Conservation (phyloP, 1,139 yeast species). For the Candida albicans region DNA sequence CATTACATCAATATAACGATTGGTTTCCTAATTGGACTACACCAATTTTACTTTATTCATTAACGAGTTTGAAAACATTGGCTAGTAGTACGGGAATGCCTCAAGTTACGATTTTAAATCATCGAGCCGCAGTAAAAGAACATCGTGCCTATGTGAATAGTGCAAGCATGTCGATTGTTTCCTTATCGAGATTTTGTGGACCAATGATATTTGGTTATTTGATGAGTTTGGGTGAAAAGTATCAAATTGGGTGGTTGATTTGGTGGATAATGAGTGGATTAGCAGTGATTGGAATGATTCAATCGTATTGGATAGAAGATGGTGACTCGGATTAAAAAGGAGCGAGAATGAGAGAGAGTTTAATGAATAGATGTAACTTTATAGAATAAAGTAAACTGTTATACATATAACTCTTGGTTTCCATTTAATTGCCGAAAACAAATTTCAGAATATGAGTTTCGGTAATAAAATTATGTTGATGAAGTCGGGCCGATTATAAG, state of each 20-base stretch:
- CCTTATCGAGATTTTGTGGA: slow-evolving; percentile 57
- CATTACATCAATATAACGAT: slow-evolving; percentile 34
- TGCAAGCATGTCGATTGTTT: slow-evolving; percentile 47
- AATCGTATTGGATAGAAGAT: slow-evolving; percentile 14
- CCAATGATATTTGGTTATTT: slow-evolving; percentile 60
- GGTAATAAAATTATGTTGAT: too few relatives aligned
- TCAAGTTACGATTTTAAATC: slow-evolving; percentile 47
- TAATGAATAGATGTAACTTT: neutral
- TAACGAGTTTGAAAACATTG: slow-evolving; percentile 20
- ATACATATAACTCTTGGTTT: too few relatives aligned
- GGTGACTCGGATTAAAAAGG: neutral
- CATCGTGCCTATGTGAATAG: slow-evolving; percentile 55
- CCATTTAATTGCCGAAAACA: too few relatives aligned
- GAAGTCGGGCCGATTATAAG: too few relatives aligned
- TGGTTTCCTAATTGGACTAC: slow-evolving; percentile 24
- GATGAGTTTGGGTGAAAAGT: slow-evolving; percentile 47
- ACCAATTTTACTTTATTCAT: slow-evolving; percentile 22
- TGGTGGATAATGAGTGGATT: slow-evolving; percentile 14
- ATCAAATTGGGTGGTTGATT: slow-evolving; percentile 20
- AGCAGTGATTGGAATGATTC: slow-evolving; percentile 13
- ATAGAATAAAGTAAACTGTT: neutral
- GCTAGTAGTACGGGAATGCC: slow-evolving; percentile 45
- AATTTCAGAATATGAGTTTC: too few relatives aligned
- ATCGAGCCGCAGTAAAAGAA: slow-evolving; percentile 48
- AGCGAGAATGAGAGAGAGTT: neutral